These are phyloP conservation scores for Phtheirospermum japonicum DNA, from an alignment of 257 asterid genomes.

Conservation along the genomic window DNA sequence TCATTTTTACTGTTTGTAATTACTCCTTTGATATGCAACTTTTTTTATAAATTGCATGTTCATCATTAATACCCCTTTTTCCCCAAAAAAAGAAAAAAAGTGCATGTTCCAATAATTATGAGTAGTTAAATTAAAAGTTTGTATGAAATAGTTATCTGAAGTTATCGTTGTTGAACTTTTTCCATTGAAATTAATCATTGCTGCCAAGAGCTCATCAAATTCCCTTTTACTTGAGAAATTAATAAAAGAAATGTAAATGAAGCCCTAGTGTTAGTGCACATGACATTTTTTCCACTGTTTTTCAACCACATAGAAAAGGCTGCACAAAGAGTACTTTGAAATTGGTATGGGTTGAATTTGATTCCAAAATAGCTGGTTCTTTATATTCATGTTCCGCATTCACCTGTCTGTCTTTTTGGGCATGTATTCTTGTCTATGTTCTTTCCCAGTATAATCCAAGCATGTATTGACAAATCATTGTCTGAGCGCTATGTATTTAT, in stretches of 20 bases:
- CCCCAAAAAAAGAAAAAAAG: no score
- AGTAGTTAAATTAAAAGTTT: no score
- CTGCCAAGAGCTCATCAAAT: not conserved
- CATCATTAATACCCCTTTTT: not conserved
- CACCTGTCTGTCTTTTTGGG: constrained; percentile 36
- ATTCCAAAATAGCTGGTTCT: constrained; percentile 35
- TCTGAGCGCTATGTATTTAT: not conserved
- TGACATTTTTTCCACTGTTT: no score
- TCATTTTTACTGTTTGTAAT: no score
- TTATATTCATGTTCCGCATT: constrained; percentile 24
- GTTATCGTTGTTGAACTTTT: not conserved
- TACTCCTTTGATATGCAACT: no score
- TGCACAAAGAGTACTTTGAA: not conserved
- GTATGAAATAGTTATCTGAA: no score
- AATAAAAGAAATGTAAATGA: no score
- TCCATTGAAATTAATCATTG: not conserved
- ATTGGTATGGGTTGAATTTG: constrained; percentile 15
- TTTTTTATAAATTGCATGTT: no score
- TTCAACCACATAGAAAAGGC: no score
- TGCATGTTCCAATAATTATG: no score
- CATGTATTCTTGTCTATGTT: constrained; percentile 22
- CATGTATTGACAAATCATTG: not conserved
- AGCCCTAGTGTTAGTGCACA: no score
- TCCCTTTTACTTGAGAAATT: not conserved
- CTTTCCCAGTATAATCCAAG: constrained; percentile 26